Evolutionary conservation across 805 yeast species (phyloP).

Genomic region (Candida khao-thaluensis): DNA sequence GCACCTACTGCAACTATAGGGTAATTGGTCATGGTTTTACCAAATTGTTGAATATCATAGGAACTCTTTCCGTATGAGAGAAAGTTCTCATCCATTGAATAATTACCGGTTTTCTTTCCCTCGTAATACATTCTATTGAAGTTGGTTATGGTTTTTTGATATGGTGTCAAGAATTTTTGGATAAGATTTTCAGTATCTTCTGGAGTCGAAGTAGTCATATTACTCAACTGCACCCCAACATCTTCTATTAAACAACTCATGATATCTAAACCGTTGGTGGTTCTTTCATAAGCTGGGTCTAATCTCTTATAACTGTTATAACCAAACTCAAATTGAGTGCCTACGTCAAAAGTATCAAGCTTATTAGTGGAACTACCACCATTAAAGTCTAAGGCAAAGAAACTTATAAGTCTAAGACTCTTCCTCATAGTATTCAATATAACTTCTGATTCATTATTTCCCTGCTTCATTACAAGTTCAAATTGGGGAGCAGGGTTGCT

Average conservation of each 20-base stretch:
- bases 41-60: constrained; percentile 15
- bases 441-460: constrained; percentile 12
- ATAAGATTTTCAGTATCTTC: constrained; percentile 41
- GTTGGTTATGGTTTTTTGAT: constrained; percentile 24
- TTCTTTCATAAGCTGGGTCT: constrained; percentile 17
- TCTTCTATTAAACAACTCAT: constrained; percentile 49
- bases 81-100: constrained; percentile 13
- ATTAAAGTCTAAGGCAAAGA: constrained; percentile 17
- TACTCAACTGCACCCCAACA: constrained; percentile 47
- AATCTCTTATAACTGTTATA: constrained; percentile 50
- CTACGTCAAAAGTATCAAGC: constrained; percentile 46
- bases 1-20: constrained; percentile 11
- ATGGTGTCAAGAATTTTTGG: constrained; percentile 40
- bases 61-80: constrained; percentile 16
- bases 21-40: constrained; percentile 13
- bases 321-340: constrained; percentile 43
- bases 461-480: constrained; percentile 11
- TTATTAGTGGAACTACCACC: constrained; percentile 20
- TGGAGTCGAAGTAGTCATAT: constrained; percentile 28
- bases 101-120: constrained; percentile 13
- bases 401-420: constrained; percentile 13
- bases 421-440: constrained; percentile 11
- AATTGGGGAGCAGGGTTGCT: constrained; percentile 13
- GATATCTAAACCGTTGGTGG: constrained; percentile 44
- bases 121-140: constrained; percentile 16